Base-by-base conservation (phyloP, 495 filamentous ascomycete species). In the Pyrenopolyporus hunteri region DNA sequence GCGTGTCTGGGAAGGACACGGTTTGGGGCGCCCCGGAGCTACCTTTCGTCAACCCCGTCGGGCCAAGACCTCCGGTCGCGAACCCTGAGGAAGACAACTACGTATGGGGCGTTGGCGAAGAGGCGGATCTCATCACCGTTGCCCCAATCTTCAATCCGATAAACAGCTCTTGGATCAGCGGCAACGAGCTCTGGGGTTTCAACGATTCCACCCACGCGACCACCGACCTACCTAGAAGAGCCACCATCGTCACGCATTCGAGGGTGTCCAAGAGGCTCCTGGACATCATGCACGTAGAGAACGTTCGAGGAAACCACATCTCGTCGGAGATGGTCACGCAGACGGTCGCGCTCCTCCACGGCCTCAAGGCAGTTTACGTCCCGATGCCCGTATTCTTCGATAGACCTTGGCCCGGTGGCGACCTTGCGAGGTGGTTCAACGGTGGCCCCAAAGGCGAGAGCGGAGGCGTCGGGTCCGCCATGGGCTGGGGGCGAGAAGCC, bases 311-410 rank as follows among this genome's bases (percentile, higher is more conserved):
- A 10, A 80, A 85, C 14, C 80, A 83, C 39, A 80, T 91, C 46
- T 83, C 81, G 6, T 85, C 85, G 1, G 88, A 92, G 63, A 89
- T 90, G 87, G 84, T 81, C 31, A 82, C 88, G 1, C 80, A 81
- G 22, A 88, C 87, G 0, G 81, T 81, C 10, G 78, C 87, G 0
- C 73, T 92, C 5, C 80, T 87, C 19, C 88, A 91, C 67, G 89
- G 89, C 1, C 76, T 91, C 43, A 92, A 93, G 69, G 80, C 85
- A 1, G 85, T 89, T 5, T 85, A 81, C 44, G 83, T 81, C 9
- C 87, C 87, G 3, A 85, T 90, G 65, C 88, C 89, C 0, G 85
- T 91, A 40, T 92, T 83, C 69, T 81, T 85, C 14, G 87, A 89
- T 53, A 75, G 80, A 22, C 73, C 76, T 7, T 90, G 86, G 83